A percentile compares a stretch with the other conserved stretches of the same genome.
These are phyloP conservation scores for Metarhizium brunneum DNA, from an alignment of 2,329 filamentous ascomycete species.

Conservation along the genomic window DNA sequence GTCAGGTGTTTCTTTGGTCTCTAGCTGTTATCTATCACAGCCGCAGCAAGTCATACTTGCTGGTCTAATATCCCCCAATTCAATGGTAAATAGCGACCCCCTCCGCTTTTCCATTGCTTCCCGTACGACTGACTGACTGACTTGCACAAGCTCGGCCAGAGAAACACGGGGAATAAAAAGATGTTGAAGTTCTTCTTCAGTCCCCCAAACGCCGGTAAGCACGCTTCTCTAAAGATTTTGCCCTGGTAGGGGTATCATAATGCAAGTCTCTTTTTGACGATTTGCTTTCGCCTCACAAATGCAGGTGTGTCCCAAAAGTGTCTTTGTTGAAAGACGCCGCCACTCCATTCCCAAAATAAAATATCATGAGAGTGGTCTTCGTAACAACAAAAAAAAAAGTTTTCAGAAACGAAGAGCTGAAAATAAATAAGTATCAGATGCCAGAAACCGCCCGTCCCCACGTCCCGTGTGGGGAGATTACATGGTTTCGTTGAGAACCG, in stretches of 20 bases:
- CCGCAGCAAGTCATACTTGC: background rate
- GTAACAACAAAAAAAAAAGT: slow-evolving; percentile 12
- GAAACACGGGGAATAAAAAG: slow-evolving; percentile 31
- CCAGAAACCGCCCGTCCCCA: slow-evolving; percentile 25
- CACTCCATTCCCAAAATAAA: slow-evolving; percentile 19
- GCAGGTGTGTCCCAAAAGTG: slow-evolving; percentile 24
- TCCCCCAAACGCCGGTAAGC: slow-evolving; percentile 29
- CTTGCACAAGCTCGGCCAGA: slow-evolving; percentile 31
- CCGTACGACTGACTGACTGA: slow-evolving; percentile 18
- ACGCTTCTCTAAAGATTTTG: slow-evolving; percentile 22
- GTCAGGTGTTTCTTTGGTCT: slow-evolving; percentile 5
- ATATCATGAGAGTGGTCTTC: slow-evolving; percentile 20
- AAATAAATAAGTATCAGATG: slow-evolving; percentile 17
- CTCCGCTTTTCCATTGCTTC: background rate
- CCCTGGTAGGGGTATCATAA: slow-evolving; percentile 28
- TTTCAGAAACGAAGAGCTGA: slow-evolving; percentile 3
- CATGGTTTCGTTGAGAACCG: slow-evolving; percentile 38
- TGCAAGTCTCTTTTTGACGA: slow-evolving; percentile 25
- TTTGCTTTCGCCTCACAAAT: slow-evolving; percentile 27
- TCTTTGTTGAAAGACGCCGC: slow-evolving; percentile 41
- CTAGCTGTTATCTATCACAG: slow-evolving; percentile 7
- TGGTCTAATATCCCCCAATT: background rate
- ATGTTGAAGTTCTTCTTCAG: slow-evolving; percentile 40
- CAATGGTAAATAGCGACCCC: background rate
- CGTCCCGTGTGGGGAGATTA: slow-evolving; percentile 21